Evolutionary conservation across 495 filamentous ascomycete genomes (phyloP), one percentile per base, ranked within the genome.

Genomic region (Xylaria curta): DNA sequence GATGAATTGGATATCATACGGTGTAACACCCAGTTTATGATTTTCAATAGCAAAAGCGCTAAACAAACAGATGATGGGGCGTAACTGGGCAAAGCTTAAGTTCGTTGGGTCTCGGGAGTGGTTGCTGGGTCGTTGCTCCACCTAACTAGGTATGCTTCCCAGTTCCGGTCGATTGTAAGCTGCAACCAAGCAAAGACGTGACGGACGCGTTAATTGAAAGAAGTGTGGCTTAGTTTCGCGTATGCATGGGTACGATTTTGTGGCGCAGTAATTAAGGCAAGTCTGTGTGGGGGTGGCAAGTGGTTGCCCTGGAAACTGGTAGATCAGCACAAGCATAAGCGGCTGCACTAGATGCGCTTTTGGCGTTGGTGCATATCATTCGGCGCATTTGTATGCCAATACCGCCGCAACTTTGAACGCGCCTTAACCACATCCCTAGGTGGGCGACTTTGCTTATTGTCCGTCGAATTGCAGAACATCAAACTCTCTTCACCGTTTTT

Each of bases 161-260:
- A 36, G 53, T 60, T 61, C 67, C 54, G 42, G 51, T 10, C 19
- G 44, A 49, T 28, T 15, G 31, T 44, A 66, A 31, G 44, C 26
- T 51, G 62, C 26, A 64, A 28, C 36, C 24, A 33, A 40, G 33
- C 3, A 54, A 53, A 58, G 19, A 54, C 68, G 68, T 42, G 59
- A 70, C 60, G 36, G 58, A 61, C 68, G 68, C 59, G 68, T 70
- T 64, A 70, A 70, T 63, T 70, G 68, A 70, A 56, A 56, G 15
- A 31, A 1, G 53, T 44, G 51, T 62, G 68, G 68, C 68, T 69
- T 6, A 38, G 54, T 15, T 68, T 46, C 21, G 54, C 36, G 38
- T 46, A 13, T n/a, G 15, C 7, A 60, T 0, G 53, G 26, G 4
- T 17, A 5, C 12, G 4, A n/a, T 10, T 15, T 10, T 51, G 46